These are phyloP conservation scores for Trichoderma atroviride DNA, from an alignment of 2,329 filamentous ascomycete species.

Conservation along the genomic window DNA sequence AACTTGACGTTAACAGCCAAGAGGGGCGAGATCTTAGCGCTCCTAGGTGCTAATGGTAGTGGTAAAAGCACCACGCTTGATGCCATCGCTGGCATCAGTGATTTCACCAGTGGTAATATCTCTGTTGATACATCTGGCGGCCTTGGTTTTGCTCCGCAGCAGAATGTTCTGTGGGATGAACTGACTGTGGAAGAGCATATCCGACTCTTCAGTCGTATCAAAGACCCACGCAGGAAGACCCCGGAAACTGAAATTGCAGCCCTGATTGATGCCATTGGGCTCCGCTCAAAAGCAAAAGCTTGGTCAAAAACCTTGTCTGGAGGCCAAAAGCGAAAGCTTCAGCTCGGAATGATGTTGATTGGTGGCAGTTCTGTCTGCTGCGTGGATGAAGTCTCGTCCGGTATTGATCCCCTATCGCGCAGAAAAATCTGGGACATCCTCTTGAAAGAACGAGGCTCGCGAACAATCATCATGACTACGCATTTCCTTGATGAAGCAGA, in stretches of 20 bases:
- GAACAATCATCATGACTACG: constrained; percentile 72
- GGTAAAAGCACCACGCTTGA: constrained; percentile 70
- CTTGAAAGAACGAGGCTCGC: constrained; percentile 64
- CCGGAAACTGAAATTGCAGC: constrained; percentile 46
- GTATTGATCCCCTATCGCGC: constrained; percentile 71
- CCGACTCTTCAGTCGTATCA: constrained; percentile 68
- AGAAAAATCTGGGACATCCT: constrained; percentile 58
- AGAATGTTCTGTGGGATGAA: constrained; percentile 76
- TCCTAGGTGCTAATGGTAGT: constrained; percentile 67
- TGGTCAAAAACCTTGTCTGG: constrained; percentile 68
- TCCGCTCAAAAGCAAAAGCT: constrained; percentile 64
- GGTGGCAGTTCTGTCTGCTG: constrained; percentile 73
- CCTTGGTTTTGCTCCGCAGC: constrained; percentile 73
- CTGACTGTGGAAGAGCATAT: constrained; percentile 74
- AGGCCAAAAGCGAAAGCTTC: constrained; percentile 75
- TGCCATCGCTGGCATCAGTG: constrained; percentile 37
- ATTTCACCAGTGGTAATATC: constrained; percentile 60
- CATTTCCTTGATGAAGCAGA: constrained; percentile 80
- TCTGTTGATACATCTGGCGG: constrained; percentile 69
- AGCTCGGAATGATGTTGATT: constrained; percentile 78
- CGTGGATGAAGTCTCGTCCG: constrained; percentile 74
- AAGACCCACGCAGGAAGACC: constrained; percentile 54
- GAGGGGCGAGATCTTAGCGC: constrained; percentile 75
- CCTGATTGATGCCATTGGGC: constrained; percentile 65
- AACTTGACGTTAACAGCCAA: constrained; percentile 67